phyloP scores from a whole-genome alignment of 2,329 filamentous ascomycete genomes.

The Hirsutella rhossiliensis region DNA sequence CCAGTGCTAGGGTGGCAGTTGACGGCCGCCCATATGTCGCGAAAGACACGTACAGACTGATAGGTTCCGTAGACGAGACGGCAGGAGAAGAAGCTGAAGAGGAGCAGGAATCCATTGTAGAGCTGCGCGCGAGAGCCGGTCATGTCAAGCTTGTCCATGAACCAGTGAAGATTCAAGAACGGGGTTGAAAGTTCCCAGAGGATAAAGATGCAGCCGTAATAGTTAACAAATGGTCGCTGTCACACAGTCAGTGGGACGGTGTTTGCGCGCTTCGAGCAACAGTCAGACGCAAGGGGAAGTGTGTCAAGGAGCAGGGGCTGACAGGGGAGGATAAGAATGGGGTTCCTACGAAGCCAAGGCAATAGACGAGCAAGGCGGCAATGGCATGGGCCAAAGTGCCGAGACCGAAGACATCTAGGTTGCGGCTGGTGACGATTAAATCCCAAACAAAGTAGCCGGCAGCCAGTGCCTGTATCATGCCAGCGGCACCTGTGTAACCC shows the following conservation, averaged over 20 bases:
- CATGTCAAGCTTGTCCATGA: conserved; percentile 75
- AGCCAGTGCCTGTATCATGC: conserved; percentile 65
- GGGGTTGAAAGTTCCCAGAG: conserved; percentile 80
- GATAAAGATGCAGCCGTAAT: conserved; percentile 70
- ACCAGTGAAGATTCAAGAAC: conserved; percentile 85
- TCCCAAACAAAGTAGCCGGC: conserved; percentile 82
- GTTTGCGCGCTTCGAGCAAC: not conserved
- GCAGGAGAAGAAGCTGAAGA: conserved; percentile 63
- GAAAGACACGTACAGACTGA: conserved; percentile 56
- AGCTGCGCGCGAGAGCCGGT: conserved; percentile 64
- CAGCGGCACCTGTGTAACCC: conserved; percentile 62
- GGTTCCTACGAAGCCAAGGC: conserved; percentile 67
- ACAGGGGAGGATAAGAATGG: too few species aligned
- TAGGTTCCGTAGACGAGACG: conserved; percentile 70
- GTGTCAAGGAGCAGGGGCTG: too few species aligned
- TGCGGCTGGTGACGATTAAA: conserved; percentile 53
- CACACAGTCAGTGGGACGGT: conserved; percentile 3
- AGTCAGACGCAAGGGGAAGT: not conserved
- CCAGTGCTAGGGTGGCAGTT: conserved; percentile 23
- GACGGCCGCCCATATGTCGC: conserved; percentile 51
- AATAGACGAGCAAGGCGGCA: conserved; percentile 62
- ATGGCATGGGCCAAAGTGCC: conserved; percentile 69
- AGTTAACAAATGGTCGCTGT: conserved; percentile 74
- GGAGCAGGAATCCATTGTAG: conserved; percentile 63
- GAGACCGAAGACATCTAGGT: conserved; percentile 62